Base-by-base conservation (phyloP, 2,329 filamentous ascomycete genomes). In the Lecanicillium sp. region DNA sequence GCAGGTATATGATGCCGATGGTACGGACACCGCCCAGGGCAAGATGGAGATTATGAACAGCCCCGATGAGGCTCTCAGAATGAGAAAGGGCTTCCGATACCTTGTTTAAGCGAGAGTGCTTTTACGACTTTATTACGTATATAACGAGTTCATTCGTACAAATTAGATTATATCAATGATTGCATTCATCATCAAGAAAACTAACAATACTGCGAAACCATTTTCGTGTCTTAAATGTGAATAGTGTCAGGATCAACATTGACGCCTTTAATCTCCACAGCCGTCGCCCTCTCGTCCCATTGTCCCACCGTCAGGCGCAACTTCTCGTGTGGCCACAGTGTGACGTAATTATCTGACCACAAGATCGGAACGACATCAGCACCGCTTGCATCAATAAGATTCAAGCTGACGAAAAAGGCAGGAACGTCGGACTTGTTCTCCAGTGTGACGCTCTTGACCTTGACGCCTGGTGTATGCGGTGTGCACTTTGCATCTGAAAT, bases 261-360 rank as follows among this genome's bases (percentile, higher is more conserved):
- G 2, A 27, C 39, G 4, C 46, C 46, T 37, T 46, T 40, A 13
- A 48, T 22, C 22, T 40, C 39, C 3, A 47, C 43, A 27, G 32
- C 39, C 12, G 15, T 25, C 4, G 44, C 47, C 2, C 32, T 33
- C 2, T 34, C 42, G 17, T 46, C 36, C 38, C 38, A 50, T 5
- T 40, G 44, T 13, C 33, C 36, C 1, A 52, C 49, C 5, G 40
- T 40, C 1, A 57, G 27, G 27, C 35, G 30, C 11, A 77, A 32
- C 37, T 57, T 68, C 58, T 81, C 77, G 1, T 59, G 54, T 0
- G 77, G 74, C 64, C 71, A 79, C 9, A 81, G 54, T 2, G 76
- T 79, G 11, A 81, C 59, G 44, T 81, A 81, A 43, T 81, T 81
- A 44, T 81, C 77, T 1, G 68, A 70, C 76, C 77, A 81, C 15